Conservation (phyloP, 345 rosid species). For the Melaleuca alternifolia region DNA sequence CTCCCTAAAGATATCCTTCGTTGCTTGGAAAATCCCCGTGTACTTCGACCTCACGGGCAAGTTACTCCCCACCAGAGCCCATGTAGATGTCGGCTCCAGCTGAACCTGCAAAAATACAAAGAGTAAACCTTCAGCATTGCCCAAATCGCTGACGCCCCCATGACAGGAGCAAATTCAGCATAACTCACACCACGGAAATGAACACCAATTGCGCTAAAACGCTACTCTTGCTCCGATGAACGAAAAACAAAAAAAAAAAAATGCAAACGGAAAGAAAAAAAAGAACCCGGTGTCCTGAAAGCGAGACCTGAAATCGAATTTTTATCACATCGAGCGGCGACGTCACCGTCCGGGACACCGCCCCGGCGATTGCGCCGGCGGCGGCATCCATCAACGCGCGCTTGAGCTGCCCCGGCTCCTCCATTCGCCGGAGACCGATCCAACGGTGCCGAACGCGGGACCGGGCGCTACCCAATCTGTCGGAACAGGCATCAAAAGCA, state of each 20-base stretch:
- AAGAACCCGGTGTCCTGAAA: neutral
- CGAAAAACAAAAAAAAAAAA: neutral
- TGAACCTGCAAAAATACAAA: slow-evolving; percentile 55
- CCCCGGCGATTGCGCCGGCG: slow-evolving; percentile 84
- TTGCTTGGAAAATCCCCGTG: slow-evolving; percentile 85
- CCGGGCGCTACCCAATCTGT: neutral
- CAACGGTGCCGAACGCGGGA: neutral
- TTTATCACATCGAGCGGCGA: slow-evolving; percentile 98
- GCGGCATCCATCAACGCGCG: slow-evolving; percentile 49
- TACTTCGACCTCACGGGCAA: slow-evolving; percentile 56
- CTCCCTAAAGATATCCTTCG: slow-evolving; percentile 82
- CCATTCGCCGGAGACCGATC: slow-evolving; percentile 10
- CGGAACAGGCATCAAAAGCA: neutral
- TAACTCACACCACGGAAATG: neutral
- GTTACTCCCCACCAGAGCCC: slow-evolving; percentile 50
- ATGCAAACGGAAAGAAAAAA: neutral
- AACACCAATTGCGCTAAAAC: neutral
- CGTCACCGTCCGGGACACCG: slow-evolving; percentile 74
- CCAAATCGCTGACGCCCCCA: neutral
- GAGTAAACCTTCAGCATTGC: neutral
- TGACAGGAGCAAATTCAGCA: neutral
- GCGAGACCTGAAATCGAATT: slow-evolving; percentile 91
- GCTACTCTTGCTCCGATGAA: neutral
- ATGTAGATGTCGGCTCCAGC: slow-evolving; percentile 76
- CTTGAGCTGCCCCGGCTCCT: slow-evolving; percentile 68